Percentiles rank a stretch among this genome's conserved stretches.
These are phyloP conservation scores for Leishmania major DNA, from an alignment of 208 protist genomes.

Conservation along the genomic window DNA sequence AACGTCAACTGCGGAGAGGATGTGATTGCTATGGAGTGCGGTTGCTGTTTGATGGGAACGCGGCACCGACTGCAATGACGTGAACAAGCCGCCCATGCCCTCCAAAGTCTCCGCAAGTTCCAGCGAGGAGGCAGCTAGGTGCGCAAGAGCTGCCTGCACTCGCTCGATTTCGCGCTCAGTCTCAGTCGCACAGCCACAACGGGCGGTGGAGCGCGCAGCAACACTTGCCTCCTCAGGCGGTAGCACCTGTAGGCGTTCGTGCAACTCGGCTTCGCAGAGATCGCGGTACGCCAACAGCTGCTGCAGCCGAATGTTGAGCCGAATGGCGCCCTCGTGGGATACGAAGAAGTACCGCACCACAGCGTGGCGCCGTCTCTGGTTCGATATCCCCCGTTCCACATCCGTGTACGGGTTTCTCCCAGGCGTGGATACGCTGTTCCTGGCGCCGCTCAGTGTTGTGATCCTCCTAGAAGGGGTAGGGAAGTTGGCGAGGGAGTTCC, in stretches of 20 bases:
- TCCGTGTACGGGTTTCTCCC: constrained; percentile 10
- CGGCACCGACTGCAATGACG: background rate
- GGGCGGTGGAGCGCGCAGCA: background rate
- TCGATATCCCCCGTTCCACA: constrained; percentile 10
- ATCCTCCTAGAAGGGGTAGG: background rate
- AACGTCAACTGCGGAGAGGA: background rate
- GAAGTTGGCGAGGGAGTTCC: background rate
- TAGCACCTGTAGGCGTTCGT: constrained; percentile 14
- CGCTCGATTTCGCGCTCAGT: constrained; percentile 13
- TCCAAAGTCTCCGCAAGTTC: background rate
- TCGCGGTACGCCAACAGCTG: constrained; percentile 17
- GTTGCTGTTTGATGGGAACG: background rate
- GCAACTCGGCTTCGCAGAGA: constrained; percentile 21
- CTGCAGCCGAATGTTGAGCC: constrained; percentile 23
- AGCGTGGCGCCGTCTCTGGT: constrained; percentile 8
- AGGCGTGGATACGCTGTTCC: background rate
- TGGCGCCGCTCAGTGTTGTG: background rate
- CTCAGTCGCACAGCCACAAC: background rate
- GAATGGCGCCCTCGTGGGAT: constrained; percentile 30
- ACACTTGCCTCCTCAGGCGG: constrained; percentile 5
- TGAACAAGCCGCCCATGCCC: background rate
- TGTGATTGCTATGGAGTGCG: background rate
- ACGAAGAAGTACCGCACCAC: constrained; percentile 24
- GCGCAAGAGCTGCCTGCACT: constrained; percentile 4
- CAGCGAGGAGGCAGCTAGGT: background rate